Base-by-base conservation (phyloP, 179 eudicot genomes). In the Silene coronaria region DNA sequence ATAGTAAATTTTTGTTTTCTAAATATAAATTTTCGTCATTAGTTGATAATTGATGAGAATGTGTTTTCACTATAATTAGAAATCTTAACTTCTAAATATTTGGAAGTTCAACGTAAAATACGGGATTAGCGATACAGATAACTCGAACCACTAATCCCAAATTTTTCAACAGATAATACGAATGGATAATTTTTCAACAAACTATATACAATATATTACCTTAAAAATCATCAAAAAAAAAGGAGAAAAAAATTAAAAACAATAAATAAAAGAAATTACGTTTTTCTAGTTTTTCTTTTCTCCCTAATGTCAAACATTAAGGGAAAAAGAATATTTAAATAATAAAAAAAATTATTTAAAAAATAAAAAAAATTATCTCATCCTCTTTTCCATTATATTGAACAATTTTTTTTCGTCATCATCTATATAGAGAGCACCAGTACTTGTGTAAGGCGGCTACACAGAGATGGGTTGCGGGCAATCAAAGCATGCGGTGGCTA, bases 401-500 rank as follows among this genome's bases (percentile, higher is more conserved):
- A 42, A 42, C 6, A 51, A 12, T 36, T 30, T 21, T 60, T 21
- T 34, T 32, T 27, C 46, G 22, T 60, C 71, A 28, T 42, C 48
- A 42, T 42, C 48, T 38, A 36, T 38, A 8, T 9, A 38, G 0
- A 38, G 45, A 38, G 12, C 8, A 38, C 12, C 10, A 42, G 11
- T 42, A 42, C 1, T 42, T 42, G 14, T 13, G 14, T 42, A 42
- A 42, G 7, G 11, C 48, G 48, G 48, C 17, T 1, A 5, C 17
- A 53, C 1, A 17, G 17, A 72, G 45, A 83, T 83, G 86, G 86
- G 86, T 38, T 83, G 86, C 75, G 83, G 86, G 4, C 66, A 80
- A 80, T 83, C 86, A 67, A 83, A 83, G 68, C 81, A 83, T n/a
- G 77, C 86, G 2, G 73, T 72, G 30, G 86, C 86, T 9, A 83